Conservation (phyloP, 2,329 filamentous ascomycete genomes). For the Fusarium pininemorale region DNA sequence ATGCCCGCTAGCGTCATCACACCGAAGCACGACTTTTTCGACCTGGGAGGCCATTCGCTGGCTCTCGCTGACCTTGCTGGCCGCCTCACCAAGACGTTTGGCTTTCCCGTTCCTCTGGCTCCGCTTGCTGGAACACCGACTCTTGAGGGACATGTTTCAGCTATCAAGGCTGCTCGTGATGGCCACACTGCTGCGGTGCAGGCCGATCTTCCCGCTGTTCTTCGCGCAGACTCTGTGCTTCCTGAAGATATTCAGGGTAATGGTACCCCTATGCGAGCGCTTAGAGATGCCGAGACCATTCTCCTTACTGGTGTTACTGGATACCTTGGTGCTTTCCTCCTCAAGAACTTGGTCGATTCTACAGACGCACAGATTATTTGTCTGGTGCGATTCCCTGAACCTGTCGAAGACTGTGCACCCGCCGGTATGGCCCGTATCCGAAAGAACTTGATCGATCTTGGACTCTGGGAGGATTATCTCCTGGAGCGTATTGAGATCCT, state of each 20-base stretch:
- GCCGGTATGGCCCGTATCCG: constrained; percentile 77
- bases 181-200: constrained; percentile 79
- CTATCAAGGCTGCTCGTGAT: constrained; percentile 75
- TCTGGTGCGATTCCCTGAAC: constrained; percentile 76
- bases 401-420: constrained; percentile 69
- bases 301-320: constrained; percentile 80
- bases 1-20: constrained; percentile 71
- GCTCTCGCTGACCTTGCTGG: constrained; percentile 81
- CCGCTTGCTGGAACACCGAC: constrained; percentile 77
- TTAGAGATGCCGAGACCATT: constrained; percentile 74
- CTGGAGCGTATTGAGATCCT: constrained; percentile 81
- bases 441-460: constrained; percentile 79
- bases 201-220: constrained; percentile 75
- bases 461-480: constrained; percentile 79
- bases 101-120: constrained; percentile 76
- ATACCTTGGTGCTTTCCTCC: constrained; percentile 78
- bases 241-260: constrained; percentile 73
- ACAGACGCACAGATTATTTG: constrained; percentile 77
- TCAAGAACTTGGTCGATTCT: constrained; percentile 72
- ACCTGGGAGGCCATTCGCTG: constrained; percentile 81
- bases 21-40: constrained; percentile 80
- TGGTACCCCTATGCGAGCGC: constrained; percentile 61
- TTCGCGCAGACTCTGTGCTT: constrained; percentile 72
- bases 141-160: constrained; percentile 75
- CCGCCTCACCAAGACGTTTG: constrained; percentile 73